Percentiles rank a stretch among this genome's conserved stretches.
phyloP scores from a whole-genome alignment of 2,329 filamentous ascomycete species.

The Tolypocladium pustulatum region DNA sequence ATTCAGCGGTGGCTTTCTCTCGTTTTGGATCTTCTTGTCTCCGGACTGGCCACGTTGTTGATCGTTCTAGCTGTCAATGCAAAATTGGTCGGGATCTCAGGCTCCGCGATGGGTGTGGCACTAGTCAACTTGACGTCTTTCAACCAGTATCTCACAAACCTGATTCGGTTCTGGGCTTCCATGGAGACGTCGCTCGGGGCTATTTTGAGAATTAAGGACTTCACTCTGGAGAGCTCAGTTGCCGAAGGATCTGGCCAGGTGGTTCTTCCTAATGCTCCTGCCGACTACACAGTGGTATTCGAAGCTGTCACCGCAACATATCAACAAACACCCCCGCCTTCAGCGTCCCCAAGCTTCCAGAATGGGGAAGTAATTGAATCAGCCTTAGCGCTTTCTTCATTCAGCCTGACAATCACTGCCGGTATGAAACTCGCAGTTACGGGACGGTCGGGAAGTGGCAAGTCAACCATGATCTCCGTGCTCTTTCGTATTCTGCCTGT shows the following conservation, averaged over 20 bases:
- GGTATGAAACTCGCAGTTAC: not conserved
- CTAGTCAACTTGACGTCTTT: not conserved
- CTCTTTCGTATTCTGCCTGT: not conserved
- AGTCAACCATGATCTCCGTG: not conserved
- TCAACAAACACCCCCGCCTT: not conserved
- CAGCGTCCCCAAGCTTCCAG: not conserved
- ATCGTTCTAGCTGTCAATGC: not conserved
- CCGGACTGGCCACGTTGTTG: not conserved
- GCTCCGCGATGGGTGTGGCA: not conserved
- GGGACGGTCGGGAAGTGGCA: not conserved
- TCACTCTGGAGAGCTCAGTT: not conserved
- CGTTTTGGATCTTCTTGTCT: not conserved
- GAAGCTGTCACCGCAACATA: not conserved
- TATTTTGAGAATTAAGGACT: not conserved
- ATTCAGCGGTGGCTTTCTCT: not conserved
- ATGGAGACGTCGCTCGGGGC: not conserved
- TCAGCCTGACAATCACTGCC: not conserved
- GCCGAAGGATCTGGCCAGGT: not conserved
- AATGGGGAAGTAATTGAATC: not conserved
- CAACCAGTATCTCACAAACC: not conserved
- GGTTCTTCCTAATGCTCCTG: not conserved
- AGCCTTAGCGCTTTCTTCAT: not conserved
- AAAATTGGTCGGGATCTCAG: not conserved
- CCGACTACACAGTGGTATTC: not conserved
- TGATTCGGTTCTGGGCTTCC: not conserved